Percentiles rank a stretch among this genome's conserved stretches.
These are phyloP conservation scores for Rhizopus sp. DNA, from an alignment of 371 early-diverging fungal species.

Conservation along the genomic window DNA sequence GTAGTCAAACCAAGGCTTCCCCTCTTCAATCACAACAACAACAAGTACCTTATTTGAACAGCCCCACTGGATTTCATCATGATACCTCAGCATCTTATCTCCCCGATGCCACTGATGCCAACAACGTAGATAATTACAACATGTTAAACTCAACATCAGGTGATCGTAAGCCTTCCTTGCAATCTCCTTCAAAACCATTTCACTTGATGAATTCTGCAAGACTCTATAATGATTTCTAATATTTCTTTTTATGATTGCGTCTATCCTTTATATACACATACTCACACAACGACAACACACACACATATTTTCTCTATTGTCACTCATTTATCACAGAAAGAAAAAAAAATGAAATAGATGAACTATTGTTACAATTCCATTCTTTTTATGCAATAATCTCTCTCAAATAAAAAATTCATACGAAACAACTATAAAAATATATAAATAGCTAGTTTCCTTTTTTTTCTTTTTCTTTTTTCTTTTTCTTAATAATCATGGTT, in stretches of 20 bases:
- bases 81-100: conserved; percentile 15
- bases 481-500: conserved; percentile 12
- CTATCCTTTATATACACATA: not conserved
- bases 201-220: conserved; percentile 37
- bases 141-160: conserved; percentile 4
- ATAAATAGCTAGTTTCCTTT: not conserved
- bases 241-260: not conserved
- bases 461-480: conserved; percentile 3
- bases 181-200: conserved; percentile 33
- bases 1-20: conserved; percentile 36
- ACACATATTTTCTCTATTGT: not conserved
- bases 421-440: not conserved
- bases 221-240: conserved; percentile 40
- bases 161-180: conserved; percentile 15
- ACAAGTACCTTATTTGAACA: conserved; percentile 11
- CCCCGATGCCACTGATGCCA: conserved; percentile 14
- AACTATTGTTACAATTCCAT: too few relatives aligned
- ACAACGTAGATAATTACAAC: conserved; percentile 9
- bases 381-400: too few relatives aligned
- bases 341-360: too few relatives aligned
- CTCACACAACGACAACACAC: not conserved
- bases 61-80: conserved; percentile 8
- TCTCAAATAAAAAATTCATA: too few relatives aligned
- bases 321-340: too few relatives aligned
- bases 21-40: conserved; percentile 16